Conservation (phyloP, 108 stramenopile genomes). For the Chaetoceros tenuissimus region DNA sequence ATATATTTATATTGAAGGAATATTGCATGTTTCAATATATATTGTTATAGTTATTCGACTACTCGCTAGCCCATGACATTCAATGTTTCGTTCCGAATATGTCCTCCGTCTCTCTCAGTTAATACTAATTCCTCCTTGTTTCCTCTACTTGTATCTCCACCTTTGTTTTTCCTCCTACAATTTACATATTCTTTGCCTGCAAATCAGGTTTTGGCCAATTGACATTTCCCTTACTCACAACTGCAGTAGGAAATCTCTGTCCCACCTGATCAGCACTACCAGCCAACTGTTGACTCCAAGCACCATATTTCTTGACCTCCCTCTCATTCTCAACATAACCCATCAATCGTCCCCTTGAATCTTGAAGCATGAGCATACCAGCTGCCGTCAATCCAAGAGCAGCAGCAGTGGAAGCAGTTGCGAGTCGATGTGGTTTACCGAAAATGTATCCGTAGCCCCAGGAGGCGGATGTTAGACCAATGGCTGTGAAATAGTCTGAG, state of each 20-base stretch:
- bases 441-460: slow-evolving; percentile 74
- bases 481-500: slow-evolving; percentile 43
- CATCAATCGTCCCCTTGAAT: slow-evolving; percentile 51
- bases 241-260: background rate
- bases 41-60: too few relatives aligned
- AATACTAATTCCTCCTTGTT: too few relatives aligned
- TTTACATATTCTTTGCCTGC: too few relatives aligned
- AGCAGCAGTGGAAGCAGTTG: slow-evolving; percentile 62
- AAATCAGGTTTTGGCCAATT: too few relatives aligned
- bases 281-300: background rate
- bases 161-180: too few relatives aligned
- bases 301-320: slow-evolving; percentile 61
- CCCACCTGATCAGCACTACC: background rate
- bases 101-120: too few relatives aligned
- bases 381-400: slow-evolving; percentile 72
- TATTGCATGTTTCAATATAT: too few relatives aligned
- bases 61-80: too few relatives aligned
- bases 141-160: too few relatives aligned
- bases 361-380: slow-evolving; percentile 56
- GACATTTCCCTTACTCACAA: too few relatives aligned
- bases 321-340: slow-evolving; percentile 67
- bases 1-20: too few relatives aligned
- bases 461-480: slow-evolving; percentile 41
- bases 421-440: slow-evolving; percentile 69
- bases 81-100: too few relatives aligned